Percentiles rank a stretch among this genome's conserved stretches.
phyloP scores from a whole-genome alignment of 495 filamentous ascomycete genomes.

The Thermochaetoides thermophila region DNA sequence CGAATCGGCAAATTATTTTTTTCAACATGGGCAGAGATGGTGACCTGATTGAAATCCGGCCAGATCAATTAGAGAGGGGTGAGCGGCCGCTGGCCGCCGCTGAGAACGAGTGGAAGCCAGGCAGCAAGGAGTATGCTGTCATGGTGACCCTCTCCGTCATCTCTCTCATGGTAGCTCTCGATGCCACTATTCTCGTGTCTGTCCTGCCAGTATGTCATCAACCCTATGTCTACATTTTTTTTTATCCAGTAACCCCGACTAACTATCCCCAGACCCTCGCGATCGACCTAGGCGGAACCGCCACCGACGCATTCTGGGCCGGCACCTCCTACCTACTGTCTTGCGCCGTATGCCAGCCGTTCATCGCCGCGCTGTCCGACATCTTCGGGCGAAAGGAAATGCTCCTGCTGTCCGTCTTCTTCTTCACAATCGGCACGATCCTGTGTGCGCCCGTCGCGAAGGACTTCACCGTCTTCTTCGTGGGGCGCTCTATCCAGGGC shows the following conservation, averaged over 20 bases:
- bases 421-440: constrained; percentile 32
- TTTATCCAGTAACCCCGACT: background rate
- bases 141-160: constrained; percentile 30
- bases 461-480: constrained; percentile 46
- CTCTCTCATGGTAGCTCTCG: constrained; percentile 38
- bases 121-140: constrained; percentile 23
- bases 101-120: constrained; percentile 23
- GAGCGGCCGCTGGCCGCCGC: constrained; percentile 6
- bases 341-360: constrained; percentile 32
- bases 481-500: constrained; percentile 67
- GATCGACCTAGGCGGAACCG: constrained; percentile 25
- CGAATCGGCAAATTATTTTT: too few species aligned
- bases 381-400: constrained; percentile 37
- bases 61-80: background rate
- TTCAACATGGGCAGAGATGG: too few species aligned
- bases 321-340: constrained; percentile 39
- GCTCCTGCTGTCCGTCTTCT: constrained; percentile 23
- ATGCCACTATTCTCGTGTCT: constrained; percentile 38
- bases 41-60: constrained; percentile 3
- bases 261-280: constrained; percentile 16
- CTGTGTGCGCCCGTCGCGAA: constrained; percentile 25
- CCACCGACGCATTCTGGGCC: constrained; percentile 39
- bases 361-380: constrained; percentile 34
- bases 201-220: constrained; percentile 22
- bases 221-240: background rate